Base-by-base conservation (phyloP, 768 basidiomycete genomes). In the Dendrothele bispora region DNA sequence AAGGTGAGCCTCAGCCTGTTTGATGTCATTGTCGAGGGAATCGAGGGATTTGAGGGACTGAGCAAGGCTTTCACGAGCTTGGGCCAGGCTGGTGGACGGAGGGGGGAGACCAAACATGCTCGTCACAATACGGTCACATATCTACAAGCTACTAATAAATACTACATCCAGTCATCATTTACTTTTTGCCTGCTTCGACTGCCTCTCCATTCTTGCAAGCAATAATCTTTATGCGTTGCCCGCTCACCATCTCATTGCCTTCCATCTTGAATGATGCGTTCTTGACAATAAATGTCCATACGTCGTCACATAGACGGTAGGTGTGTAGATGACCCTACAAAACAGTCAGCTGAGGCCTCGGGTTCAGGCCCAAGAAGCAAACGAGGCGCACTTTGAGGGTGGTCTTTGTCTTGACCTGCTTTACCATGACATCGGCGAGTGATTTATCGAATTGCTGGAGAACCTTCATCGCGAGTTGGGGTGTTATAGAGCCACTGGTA, bases 401-500 rank as follows among this genome's bases (percentile, higher is more conserved):
- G 15, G 95, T 91, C 77, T 98, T 99, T 40, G 80, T 87, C 73
- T 98, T 98, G 37, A 98, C 94, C 58, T 87, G 83, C 72, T 91
- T 92, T 37, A 90, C 84, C 75, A 99, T 84, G 37, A 84, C 92
- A 59, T 95, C 91, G 39, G 94, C 91, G 42, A 97, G 75, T 46
- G 89, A 91, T 70, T 95, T 95, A 78, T 98, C 95, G 68, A 97
- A 98, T 90, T 98, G 95, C 62, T 89, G 87, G 49, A 98, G 70
- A n/a, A 97, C 92, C 68, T 95, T 91, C 87, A 98, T 92, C n/a
- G 95, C 97, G 56, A 98, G 68, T 71, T 98, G 95, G 11, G 95
- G 95, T 17, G 94, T 95, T 60, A 99, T 99, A 41, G 91, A 84
- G 2, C 95, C 95, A 61, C 88, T 89, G 38, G 94, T 95, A 59